These are phyloP conservation scores for Pseudogymnoascus sp. DNA, from an alignment of 2,329 filamentous ascomycete genomes.

Conservation along the genomic window DNA sequence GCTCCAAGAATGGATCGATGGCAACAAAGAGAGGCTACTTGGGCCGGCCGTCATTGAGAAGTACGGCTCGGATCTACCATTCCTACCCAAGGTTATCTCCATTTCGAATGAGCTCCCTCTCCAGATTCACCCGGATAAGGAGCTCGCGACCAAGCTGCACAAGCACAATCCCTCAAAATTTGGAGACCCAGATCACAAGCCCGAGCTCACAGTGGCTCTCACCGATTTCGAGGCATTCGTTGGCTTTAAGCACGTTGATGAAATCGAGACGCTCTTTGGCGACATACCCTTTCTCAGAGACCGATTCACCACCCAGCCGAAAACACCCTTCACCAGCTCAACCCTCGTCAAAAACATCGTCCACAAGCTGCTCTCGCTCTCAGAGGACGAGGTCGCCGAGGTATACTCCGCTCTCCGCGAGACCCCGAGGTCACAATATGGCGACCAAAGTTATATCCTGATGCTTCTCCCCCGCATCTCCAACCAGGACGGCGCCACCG, in stretches of 20 bases:
- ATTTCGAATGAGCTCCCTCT: slow-evolving; percentile 68
- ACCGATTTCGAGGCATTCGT: slow-evolving; percentile 67
- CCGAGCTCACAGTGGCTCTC: slow-evolving; percentile 67
- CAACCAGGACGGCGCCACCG: slow-evolving; percentile 52
- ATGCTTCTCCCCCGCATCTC: slow-evolving; percentile 57
- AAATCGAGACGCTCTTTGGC: slow-evolving; percentile 50
- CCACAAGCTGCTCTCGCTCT: slow-evolving; percentile 44
- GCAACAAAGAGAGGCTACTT: slow-evolving; percentile 52
- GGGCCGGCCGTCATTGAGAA: slow-evolving; percentile 52
- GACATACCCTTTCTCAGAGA: slow-evolving; percentile 18
- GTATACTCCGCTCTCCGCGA: slow-evolving; percentile 44
- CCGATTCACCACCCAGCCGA: slow-evolving; percentile 15
- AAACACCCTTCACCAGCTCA: slow-evolving; percentile 45
- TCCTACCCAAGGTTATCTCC: slow-evolving; percentile 66
- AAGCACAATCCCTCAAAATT: slow-evolving; percentile 55
- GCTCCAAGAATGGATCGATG: slow-evolving; percentile 55
- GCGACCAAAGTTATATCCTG: slow-evolving; percentile 46
- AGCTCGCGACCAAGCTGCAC: slow-evolving; percentile 56
- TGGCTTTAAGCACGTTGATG: slow-evolving; percentile 58
- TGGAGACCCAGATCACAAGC: slow-evolving; percentile 68
- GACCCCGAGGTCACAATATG: slow-evolving; percentile 40
- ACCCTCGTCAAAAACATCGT: slow-evolving; percentile 47
- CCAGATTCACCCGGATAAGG: slow-evolving; percentile 66
- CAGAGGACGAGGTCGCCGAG: slow-evolving; percentile 42
- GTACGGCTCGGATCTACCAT: slow-evolving; percentile 59